A percentile compares a stretch with the other conserved stretches of the same genome.
Conservation (phyloP, 441 rosid genomes). For the Pelargonium citronellum region DNA sequence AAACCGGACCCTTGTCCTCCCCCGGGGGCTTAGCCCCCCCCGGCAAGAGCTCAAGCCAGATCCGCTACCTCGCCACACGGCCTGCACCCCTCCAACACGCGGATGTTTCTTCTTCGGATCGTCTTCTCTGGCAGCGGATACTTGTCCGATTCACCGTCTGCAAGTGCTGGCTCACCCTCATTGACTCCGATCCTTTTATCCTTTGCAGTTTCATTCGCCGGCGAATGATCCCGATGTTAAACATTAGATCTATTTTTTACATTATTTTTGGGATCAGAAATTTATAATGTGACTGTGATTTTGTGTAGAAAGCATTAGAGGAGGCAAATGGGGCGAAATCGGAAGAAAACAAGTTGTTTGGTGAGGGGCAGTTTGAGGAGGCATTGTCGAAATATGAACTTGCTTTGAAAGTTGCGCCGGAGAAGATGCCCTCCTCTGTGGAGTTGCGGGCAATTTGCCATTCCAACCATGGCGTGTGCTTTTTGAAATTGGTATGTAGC, state of each 20-base stretch:
- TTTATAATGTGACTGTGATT: neutral
- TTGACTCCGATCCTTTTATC: too few relatives aligned
- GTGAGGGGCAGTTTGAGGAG: slow-evolving; percentile 62
- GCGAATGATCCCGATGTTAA: too few relatives aligned
- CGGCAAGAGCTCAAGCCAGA: too few relatives aligned
- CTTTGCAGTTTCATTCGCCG: too few relatives aligned
- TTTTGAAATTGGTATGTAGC: slow-evolving; percentile 58
- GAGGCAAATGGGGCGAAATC: slow-evolving; percentile 66
- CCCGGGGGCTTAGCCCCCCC: too few relatives aligned
- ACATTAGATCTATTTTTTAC: neutral
- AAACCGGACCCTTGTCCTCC: too few relatives aligned
- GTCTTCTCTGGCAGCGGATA: too few relatives aligned
- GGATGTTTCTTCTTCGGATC: too few relatives aligned
- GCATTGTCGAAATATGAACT: slow-evolving; percentile 57
- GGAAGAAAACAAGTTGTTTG: slow-evolving; percentile 73
- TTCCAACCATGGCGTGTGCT: slow-evolving; percentile 71
- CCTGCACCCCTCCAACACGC: too few relatives aligned
- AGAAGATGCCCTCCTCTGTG: slow-evolving; percentile 26
- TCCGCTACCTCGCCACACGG: too few relatives aligned
- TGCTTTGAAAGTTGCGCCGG: slow-evolving; percentile 54
- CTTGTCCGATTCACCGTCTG: too few relatives aligned
- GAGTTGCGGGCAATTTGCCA: slow-evolving; percentile 72
- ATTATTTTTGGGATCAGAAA: neutral
- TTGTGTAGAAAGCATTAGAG: slow-evolving; percentile 43
- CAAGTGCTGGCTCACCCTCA: too few relatives aligned